Evolutionary conservation across 345 rosid genomes (phyloP).

Genomic region (Citrus unshiu): DNA sequence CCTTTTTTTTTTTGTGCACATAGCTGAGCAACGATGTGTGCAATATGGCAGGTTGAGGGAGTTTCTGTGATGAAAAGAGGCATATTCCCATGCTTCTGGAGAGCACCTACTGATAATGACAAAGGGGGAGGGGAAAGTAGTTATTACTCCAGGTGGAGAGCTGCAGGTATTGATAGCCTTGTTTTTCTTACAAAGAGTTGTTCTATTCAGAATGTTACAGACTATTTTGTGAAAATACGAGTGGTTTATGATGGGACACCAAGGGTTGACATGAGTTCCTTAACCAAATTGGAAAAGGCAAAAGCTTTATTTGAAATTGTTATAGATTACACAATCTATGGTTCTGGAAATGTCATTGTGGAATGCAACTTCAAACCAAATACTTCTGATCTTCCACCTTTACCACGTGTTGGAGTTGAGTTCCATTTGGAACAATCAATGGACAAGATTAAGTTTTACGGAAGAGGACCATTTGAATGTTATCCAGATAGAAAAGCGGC

Average conservation of each 20-base stretch:
- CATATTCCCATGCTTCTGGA: slow-evolving; percentile 89
- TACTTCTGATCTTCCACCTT: slow-evolving; percentile 58
- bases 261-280: slow-evolving; percentile 17
- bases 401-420: slow-evolving; percentile 88
- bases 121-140: slow-evolving; percentile 81
- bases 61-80: slow-evolving; percentile 62
- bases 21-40: neutral
- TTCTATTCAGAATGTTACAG: slow-evolving; percentile 43
- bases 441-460: slow-evolving; percentile 79
- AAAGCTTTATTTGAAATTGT: slow-evolving; percentile 50
- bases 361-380: slow-evolving; percentile 61
- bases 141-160: slow-evolving; percentile 83
- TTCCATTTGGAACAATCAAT: slow-evolving; percentile 65
- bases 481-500: slow-evolving; percentile 97
- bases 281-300: slow-evolving; percentile 26
- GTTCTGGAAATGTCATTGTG: slow-evolving; percentile 75
- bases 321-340: slow-evolving; percentile 52
- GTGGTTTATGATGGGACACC: slow-evolving; percentile 45
- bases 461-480: slow-evolving; percentile 96
- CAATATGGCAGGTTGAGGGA: slow-evolving; percentile 61
- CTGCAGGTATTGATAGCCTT: slow-evolving; percentile 52
- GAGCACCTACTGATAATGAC: slow-evolving; percentile 96
- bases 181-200: slow-evolving; percentile 57
- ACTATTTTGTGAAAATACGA: slow-evolving; percentile 45
- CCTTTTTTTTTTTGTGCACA: too few species aligned